These are phyloP conservation scores for Talaromyces thailandensis DNA, from an alignment of 495 filamentous ascomycete genomes.

Conservation along the genomic window DNA sequence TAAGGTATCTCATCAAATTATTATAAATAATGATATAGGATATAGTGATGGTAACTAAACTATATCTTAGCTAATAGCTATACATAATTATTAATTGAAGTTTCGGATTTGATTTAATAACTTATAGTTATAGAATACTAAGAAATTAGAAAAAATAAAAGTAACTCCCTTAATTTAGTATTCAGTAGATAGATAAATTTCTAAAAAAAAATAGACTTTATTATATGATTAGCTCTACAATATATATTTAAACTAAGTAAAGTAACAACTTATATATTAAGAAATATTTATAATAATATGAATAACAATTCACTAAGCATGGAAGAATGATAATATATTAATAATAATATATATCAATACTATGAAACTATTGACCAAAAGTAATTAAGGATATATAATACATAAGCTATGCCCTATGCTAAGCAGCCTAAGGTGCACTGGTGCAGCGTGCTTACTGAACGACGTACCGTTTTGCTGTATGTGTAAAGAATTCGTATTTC, in stretches of 20 bases:
- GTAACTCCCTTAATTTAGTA: not conserved
- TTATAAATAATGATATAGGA: not conserved
- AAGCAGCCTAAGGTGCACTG: no score
- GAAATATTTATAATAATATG: not conserved
- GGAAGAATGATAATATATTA: no score
- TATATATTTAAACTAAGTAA: not conserved
- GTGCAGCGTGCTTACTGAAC: no score
- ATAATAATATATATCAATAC: no score
- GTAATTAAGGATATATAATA: no score
- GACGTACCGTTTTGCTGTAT: no score
- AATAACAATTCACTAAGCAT: not conserved
- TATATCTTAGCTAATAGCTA: not conserved
- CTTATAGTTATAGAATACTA: not conserved
- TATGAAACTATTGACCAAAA: no score
- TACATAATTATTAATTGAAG: no score
- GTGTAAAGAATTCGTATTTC: no score
- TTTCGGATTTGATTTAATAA: no score
- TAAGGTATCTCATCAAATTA: not conserved
- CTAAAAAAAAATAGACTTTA: not conserved
- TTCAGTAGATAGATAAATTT: not conserved
- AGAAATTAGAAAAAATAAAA: not conserved
- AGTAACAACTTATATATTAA: not conserved
- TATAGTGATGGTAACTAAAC: not conserved
- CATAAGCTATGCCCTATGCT: no score
- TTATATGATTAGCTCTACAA: not conserved